Conservation (phyloP, 441 rosid genomes). For the Arabidopsis lyrata region DNA sequence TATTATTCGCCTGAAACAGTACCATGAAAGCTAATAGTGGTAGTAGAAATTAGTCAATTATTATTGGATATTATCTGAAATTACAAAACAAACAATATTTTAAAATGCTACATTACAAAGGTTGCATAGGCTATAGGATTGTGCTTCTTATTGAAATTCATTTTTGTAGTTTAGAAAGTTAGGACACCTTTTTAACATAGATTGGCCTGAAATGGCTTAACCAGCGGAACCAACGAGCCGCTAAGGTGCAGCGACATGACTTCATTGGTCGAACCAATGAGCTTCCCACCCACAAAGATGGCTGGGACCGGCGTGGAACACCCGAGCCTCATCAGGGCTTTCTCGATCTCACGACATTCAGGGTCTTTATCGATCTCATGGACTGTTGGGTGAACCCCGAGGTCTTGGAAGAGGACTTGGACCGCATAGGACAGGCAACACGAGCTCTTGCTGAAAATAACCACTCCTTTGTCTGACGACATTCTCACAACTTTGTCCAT, state of each 20-base stretch:
- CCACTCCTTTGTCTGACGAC: constrained; percentile 79
- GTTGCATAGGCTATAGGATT: constrained; percentile 37
- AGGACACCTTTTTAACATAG: constrained; percentile 36
- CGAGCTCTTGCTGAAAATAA: constrained; percentile 89
- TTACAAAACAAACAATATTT: constrained; percentile 36
- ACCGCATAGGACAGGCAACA: constrained; percentile 87
- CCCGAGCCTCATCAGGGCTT: constrained; percentile 74
- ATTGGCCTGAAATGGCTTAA: constrained; percentile 61
- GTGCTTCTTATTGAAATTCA: constrained; percentile 35
- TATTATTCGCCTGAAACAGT: background rate
- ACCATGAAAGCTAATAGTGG: background rate
- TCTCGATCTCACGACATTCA: constrained; percentile 87
- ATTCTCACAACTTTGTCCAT: constrained; percentile 87
- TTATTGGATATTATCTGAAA: constrained; percentile 26
- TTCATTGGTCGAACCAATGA: constrained; percentile 86
- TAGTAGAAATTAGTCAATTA: constrained; percentile 21
- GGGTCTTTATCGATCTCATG: constrained; percentile 82
- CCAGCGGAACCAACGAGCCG: constrained; percentile 67
- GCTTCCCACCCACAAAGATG: constrained; percentile 80
- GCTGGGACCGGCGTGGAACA: constrained; percentile 78
- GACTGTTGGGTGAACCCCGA: constrained; percentile 71
- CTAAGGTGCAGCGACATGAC: constrained; percentile 89
- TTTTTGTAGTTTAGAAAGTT: constrained; percentile 30
- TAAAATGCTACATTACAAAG: constrained; percentile 37
- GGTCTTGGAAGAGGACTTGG: constrained; percentile 75